A percentile compares a stretch with the other conserved stretches of the same genome.
Evolutionary conservation across 495 filamentous ascomycete species (phyloP).

Genomic region (Saxophila tyrrhenica): DNA sequence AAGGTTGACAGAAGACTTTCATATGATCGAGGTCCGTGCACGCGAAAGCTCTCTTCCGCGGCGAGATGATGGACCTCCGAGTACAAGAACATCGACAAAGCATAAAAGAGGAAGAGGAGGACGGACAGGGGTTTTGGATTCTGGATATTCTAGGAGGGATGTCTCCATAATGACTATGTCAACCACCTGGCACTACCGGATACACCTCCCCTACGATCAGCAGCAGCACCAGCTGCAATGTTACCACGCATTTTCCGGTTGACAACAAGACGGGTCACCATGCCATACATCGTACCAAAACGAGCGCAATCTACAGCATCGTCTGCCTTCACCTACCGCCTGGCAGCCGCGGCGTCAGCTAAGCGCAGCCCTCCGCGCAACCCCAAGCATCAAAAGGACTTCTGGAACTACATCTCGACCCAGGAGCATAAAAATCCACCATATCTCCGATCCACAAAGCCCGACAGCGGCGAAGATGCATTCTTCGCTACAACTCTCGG

Average conservation of each 20-base stretch:
- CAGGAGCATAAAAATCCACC: slow-evolving; percentile 13
- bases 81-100: too few relatives aligned
- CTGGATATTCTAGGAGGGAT: neutral
- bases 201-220: neutral
- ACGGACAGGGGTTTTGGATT: too few relatives aligned
- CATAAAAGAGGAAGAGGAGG: too few relatives aligned
- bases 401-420: slow-evolving; percentile 13
- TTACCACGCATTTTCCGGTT: too few relatives aligned
- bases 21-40: too few relatives aligned
- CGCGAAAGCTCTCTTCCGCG: too few relatives aligned
- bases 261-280: too few relatives aligned
- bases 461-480: slow-evolving; percentile 83
- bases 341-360: slow-evolving; percentile 60
- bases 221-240: neutral
- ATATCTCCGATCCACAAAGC: slow-evolving; percentile 26
- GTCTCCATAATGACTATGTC: neutral
- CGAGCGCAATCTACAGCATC: neutral
- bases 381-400: slow-evolving; percentile 19
- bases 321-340: slow-evolving; percentile 44
- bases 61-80: too few relatives aligned
- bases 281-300: neutral
- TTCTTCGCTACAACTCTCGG: slow-evolving; percentile 80
- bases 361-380: slow-evolving; percentile 69
- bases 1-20: too few relatives aligned
- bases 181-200: neutral